phyloP scores from a whole-genome alignment of 495 filamentous ascomycete species.

The Neurospora sp. region DNA sequence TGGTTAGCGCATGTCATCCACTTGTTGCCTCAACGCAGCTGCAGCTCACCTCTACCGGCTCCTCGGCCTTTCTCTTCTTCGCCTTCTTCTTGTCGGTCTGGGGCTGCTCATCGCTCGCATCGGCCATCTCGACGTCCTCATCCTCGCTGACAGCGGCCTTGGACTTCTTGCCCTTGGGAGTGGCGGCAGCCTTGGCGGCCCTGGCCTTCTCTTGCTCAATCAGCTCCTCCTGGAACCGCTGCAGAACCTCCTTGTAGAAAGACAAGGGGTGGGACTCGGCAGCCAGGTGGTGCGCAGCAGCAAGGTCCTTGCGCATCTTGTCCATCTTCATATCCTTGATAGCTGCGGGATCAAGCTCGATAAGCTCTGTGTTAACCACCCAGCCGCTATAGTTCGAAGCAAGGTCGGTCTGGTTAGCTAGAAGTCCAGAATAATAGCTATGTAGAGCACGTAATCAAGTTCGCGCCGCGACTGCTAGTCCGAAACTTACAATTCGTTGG shows the following conservation, averaged over 20 bases:
- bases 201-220: slow-evolving; percentile 50
- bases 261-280: slow-evolving; percentile 58
- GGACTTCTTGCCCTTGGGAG: slow-evolving; percentile 49
- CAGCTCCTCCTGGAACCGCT: slow-evolving; percentile 52
- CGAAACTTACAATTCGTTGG: slow-evolving; percentile 84
- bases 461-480: background rate
- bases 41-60: slow-evolving; percentile 52
- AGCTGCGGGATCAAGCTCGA: slow-evolving; percentile 58
- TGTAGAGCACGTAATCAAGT: background rate
- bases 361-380: slow-evolving; percentile 71
- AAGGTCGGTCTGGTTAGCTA: slow-evolving; percentile 9
- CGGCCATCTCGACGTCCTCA: slow-evolving; percentile 70
- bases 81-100: slow-evolving; percentile 46
- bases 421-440: background rate
- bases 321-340: slow-evolving; percentile 53
- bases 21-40: background rate
- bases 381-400: slow-evolving; percentile 54
- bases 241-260: slow-evolving; percentile 69
- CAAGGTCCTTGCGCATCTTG: slow-evolving; percentile 65
- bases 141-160: slow-evolving; percentile 42
- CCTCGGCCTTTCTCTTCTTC: slow-evolving; percentile 66
- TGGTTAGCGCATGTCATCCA: slow-evolving; percentile 9
- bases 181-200: slow-evolving; percentile 53
- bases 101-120: slow-evolving; percentile 42
- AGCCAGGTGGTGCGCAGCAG: slow-evolving; percentile 64